phyloP scores from a whole-genome alignment of 2,329 filamentous ascomycete species.

The Saccharata proteae region DNA sequence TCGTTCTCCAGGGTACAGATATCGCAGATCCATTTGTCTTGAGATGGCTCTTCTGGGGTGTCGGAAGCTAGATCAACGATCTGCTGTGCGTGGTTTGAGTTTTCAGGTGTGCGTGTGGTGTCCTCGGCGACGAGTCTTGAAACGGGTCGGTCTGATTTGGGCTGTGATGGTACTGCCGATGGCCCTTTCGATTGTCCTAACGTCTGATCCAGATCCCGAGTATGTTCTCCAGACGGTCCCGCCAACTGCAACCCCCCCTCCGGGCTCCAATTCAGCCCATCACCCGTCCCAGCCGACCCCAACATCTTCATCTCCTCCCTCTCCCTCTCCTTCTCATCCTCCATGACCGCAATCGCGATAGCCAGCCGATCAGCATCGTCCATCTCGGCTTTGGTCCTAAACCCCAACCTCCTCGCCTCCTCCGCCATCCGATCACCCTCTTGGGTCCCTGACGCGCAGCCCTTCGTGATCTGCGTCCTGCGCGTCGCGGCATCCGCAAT shows the following conservation, averaged over 20 bases:
- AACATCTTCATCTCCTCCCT: slow-evolving; percentile 35
- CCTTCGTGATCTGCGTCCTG: slow-evolving; percentile 53
- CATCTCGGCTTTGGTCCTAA: slow-evolving; percentile 73
- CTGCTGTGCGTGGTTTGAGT: slow-evolving; percentile 8
- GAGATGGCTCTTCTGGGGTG: slow-evolving; percentile 15
- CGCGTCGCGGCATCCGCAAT: slow-evolving; percentile 59
- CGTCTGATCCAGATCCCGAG: slow-evolving; percentile 22
- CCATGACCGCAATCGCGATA: slow-evolving; percentile 74
- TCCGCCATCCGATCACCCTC: slow-evolving; percentile 54
- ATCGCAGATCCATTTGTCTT: slow-evolving; percentile 44
- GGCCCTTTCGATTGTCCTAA: slow-evolving; percentile 14
- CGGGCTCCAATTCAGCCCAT: slow-evolving; percentile 24
- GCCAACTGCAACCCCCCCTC: slow-evolving; percentile 24
- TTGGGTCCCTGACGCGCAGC: slow-evolving; percentile 63
- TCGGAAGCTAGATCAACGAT: slow-evolving; percentile 9
- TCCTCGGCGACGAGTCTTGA: slow-evolving; percentile 21
- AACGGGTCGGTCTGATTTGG: slow-evolving; percentile 17
- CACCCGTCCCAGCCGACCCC: slow-evolving; percentile 24
- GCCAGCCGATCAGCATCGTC: slow-evolving; percentile 81
- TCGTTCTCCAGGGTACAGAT: slow-evolving; percentile 52
- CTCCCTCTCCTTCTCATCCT: slow-evolving; percentile 66
- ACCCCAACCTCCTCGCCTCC: slow-evolving; percentile 54
- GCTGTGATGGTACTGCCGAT: slow-evolving; percentile 5
- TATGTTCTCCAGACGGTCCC: slow-evolving; percentile 21
- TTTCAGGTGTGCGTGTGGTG: slow-evolving; percentile 10